A percentile compares a stretch with the other conserved stretches of the same genome.
Evolutionary conservation across 345 rosid species (phyloP).

Genomic region (Euphorbia lathyris): DNA sequence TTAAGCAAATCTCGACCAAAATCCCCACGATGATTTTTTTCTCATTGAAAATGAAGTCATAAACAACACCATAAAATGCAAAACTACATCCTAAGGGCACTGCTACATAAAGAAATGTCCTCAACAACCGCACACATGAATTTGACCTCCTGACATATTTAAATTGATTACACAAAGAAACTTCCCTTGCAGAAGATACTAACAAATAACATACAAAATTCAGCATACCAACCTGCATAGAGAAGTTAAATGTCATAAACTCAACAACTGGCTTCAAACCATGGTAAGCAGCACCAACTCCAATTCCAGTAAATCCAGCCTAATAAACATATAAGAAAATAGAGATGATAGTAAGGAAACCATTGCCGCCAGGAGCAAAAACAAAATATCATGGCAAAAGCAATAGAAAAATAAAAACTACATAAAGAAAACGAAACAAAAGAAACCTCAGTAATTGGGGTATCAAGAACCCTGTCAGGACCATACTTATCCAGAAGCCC

Average conservation of each 20-base stretch:
- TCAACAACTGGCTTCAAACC: slow-evolving; percentile 85
- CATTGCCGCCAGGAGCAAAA: not conserved
- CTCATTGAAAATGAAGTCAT: not conserved
- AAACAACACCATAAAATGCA: not conserved
- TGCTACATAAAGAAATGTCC: not conserved
- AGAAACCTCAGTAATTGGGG: slow-evolving; percentile 90
- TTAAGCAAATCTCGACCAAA: not conserved
- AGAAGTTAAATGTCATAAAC: slow-evolving; percentile 93
- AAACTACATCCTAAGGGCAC: slow-evolving; percentile 1
- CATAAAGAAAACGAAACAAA: not conserved
- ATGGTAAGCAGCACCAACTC: slow-evolving; percentile 92
- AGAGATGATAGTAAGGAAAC: slow-evolving; percentile 9
- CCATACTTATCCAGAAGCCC: slow-evolving; percentile 87
- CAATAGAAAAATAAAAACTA: not conserved
- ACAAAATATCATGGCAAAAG: not conserved
- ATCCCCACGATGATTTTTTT: not conserved
- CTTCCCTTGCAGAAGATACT: not conserved
- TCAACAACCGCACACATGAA: too few relatives aligned
- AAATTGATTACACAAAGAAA: not conserved
- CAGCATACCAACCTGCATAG: slow-evolving; percentile 67
- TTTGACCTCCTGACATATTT: not conserved
- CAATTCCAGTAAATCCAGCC: slow-evolving; percentile 99
- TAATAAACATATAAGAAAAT: slow-evolving; percentile 30
- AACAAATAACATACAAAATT: not conserved
- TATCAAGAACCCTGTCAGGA: slow-evolving; percentile 86